phyloP scores from a whole-genome alignment of 2,329 filamentous ascomycete species.

The Colletotrichum orchidophilum region DNA sequence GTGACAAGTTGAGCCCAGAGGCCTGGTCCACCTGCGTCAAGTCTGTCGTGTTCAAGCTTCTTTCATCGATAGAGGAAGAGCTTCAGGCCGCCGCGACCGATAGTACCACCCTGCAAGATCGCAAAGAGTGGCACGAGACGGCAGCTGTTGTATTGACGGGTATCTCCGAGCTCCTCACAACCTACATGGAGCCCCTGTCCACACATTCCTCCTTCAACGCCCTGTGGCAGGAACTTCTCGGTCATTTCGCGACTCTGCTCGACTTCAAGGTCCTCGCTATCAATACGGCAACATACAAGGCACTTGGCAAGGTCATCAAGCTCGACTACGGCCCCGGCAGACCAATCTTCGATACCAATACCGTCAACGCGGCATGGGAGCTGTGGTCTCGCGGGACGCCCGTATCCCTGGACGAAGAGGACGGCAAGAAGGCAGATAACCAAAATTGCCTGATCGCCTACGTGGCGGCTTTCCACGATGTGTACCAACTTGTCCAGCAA shows the following conservation, averaged over 20 bases:
- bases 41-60: constrained; percentile 80
- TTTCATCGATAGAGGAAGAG: constrained; percentile 74
- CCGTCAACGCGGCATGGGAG: constrained; percentile 72
- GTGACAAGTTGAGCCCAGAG: constrained; percentile 78
- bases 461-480: constrained; percentile 76
- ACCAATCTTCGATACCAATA: constrained; percentile 59
- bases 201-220: constrained; percentile 72
- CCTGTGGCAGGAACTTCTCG: constrained; percentile 80
- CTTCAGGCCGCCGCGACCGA: constrained; percentile 53
- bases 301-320: constrained; percentile 69
- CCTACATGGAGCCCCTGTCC: constrained; percentile 79
- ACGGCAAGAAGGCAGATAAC: constrained; percentile 65
- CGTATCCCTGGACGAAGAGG: constrained; percentile 46
- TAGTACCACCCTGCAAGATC: constrained; percentile 42
- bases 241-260: constrained; percentile 72
- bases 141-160: constrained; percentile 79
- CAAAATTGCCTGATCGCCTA: constrained; percentile 90
- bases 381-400: constrained; percentile 77
- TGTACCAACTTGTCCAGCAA: constrained; percentile 78
- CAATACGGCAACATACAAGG: constrained; percentile 76
- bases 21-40: constrained; percentile 88
- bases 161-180: constrained; percentile 76
- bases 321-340: constrained; percentile 59
- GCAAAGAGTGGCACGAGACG: constrained; percentile 76
- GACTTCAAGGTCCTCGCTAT: constrained; percentile 73